Conservation (phyloP, 441 rosid species). For the Mallotus japonicus region DNA sequence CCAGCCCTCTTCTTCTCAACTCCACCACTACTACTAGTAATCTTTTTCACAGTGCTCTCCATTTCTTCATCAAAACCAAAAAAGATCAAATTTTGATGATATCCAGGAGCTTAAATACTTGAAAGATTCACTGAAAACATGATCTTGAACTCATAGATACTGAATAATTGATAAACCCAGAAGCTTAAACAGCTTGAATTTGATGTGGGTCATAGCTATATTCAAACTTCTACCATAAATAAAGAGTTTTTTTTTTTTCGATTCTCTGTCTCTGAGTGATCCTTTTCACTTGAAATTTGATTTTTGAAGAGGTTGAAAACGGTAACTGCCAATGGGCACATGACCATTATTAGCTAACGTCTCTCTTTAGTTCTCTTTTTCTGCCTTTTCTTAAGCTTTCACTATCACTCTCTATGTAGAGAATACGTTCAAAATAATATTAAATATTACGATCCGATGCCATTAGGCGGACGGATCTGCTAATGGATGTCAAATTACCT, state of each 20-base stretch:
- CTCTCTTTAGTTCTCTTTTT: constrained; percentile 27
- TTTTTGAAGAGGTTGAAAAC: constrained; percentile 27
- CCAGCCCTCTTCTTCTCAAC: constrained; percentile 37
- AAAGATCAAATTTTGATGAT: not conserved
- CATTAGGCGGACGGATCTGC: not conserved
- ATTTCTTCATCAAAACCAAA: constrained; percentile 23
- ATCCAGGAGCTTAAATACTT: constrained; percentile 21
- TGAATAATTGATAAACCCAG: not conserved
- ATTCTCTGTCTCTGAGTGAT: not conserved
- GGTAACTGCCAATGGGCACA: constrained; percentile 30
- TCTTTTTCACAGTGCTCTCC: constrained; percentile 50
- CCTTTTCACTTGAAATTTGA: constrained; percentile 23
- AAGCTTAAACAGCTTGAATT: constrained; percentile 9
- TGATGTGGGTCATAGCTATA: constrained; percentile 19
- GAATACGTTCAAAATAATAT: constrained; percentile 38
- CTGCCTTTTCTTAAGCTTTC: constrained; percentile 13
- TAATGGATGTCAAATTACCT: constrained; percentile 3
- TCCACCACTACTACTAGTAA: constrained; percentile 6
- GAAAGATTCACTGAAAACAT: constrained; percentile 16
- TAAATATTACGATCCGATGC: constrained; percentile 15
- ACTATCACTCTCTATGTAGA: constrained; percentile 18
- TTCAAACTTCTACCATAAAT: not conserved
- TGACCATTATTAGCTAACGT: constrained; percentile 39
- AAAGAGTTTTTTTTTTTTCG: not conserved
- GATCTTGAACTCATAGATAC: not conserved